These are phyloP conservation scores for Colletotrichum tofieldiae DNA, from an alignment of 2,329 filamentous ascomycete genomes.

Conservation along the genomic window DNA sequence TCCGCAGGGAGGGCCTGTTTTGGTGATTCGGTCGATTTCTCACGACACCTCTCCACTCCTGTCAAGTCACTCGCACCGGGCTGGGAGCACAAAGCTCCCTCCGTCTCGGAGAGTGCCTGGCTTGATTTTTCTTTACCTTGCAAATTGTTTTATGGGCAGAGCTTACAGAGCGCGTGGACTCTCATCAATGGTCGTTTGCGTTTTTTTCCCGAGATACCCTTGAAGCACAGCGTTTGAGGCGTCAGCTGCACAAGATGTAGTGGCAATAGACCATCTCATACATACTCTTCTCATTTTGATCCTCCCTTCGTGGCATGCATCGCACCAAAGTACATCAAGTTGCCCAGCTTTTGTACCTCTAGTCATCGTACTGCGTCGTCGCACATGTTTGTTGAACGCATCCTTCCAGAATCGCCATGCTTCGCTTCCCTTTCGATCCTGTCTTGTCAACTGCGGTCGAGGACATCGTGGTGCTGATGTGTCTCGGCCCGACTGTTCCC, in stretches of 20 bases:
- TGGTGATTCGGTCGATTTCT: background rate
- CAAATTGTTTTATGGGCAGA: background rate
- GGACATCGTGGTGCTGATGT: background rate
- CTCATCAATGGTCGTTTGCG: slow-evolving; percentile 6
- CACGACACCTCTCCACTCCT: background rate
- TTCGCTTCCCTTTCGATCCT: too few species aligned
- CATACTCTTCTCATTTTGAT: background rate
- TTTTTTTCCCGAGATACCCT: slow-evolving; percentile 34
- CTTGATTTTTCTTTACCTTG: background rate
- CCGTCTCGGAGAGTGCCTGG: background rate
- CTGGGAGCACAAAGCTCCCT: background rate
- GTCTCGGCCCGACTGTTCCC: background rate
- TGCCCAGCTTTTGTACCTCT: too few species aligned
- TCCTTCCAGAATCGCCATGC: background rate
- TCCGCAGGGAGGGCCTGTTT: background rate
- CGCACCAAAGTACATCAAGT: background rate
- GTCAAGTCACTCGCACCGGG: too few species aligned
- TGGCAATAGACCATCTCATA: slow-evolving; percentile 20
- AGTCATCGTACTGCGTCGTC: background rate
- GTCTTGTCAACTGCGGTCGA: background rate
- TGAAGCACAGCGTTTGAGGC: slow-evolving; percentile 27
- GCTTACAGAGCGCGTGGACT: slow-evolving; percentile 1
- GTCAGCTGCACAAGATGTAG: slow-evolving; percentile 8
- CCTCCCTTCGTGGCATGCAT: background rate
- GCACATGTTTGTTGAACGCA: background rate